Evolutionary conservation across 495 filamentous ascomycete species (phyloP), one percentile per base, ranked within the genome.

Genomic region (Massariosphaeria phaeospora): DNA sequence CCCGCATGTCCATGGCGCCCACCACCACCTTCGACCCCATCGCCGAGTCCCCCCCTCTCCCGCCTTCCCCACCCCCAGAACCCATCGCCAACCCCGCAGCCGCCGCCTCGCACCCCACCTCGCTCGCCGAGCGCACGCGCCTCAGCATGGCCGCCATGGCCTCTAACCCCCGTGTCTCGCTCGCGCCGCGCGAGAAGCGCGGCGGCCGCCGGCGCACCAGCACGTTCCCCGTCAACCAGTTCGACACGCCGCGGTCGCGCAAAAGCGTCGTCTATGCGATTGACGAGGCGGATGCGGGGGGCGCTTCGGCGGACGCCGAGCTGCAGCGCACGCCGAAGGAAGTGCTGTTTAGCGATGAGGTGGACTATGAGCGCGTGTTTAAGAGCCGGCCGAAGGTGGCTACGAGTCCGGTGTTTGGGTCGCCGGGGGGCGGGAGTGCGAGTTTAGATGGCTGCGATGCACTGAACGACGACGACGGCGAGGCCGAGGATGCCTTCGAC

Each of bases 351-450:
- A 72, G 77, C 27, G 79, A 81, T n/a, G 79, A 84, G 44, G 83
- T 82, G 13, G 85, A 87, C 59, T 90, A 93, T 64, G 84, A 86
- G 42, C 86, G 84, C 45, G 83, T 96, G 1, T 96, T 96, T 70
- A 89, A 83, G 70, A 89, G 86, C 33, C 69, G 90, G 55, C 90
- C 90, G 1, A 85, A 83, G 57, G 76, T 96, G 48, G 84, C 82
- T 47, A 75, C 75, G 6, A 94, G 89, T 70, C 87, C 88, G n/a
- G 67, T 82, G 6, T 58, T 55, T 18, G 10, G 15, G 8, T 23
- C 11, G 6, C 17, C 4, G 10, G 40, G 20, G 24, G 25, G 17
- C 33, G 44, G 17, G 27, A 9, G 27, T 7, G 24, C 30, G 44
- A 9, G 12, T 31, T 23, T 30, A 13, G 44, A n/a, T 6, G 44